Base-by-base conservation (phyloP, 1,284 basidiomycete species). In the Papiliotrema laurentii region DNA sequence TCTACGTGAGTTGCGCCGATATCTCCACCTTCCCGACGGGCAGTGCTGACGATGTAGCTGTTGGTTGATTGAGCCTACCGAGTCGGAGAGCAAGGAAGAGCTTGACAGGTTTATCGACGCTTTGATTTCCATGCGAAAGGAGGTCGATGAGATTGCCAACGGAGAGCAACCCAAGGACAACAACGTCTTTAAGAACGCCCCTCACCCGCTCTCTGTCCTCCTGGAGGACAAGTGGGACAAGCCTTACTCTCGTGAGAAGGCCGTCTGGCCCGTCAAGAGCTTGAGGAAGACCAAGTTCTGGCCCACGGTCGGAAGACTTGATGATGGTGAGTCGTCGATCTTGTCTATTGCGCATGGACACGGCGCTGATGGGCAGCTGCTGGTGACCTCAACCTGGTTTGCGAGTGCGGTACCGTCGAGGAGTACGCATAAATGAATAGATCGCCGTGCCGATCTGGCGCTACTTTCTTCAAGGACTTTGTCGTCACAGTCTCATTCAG, bases 101-200 rank as follows among this genome's bases (percentile, higher is more conserved):
- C 80, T 97, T 47, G 89, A 97, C 66, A 81, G 86, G 81, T 83
- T 94, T 97, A 90, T 91, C 72, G 89, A 97, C 59, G 93, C 94
- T 5, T 92, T 97, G 86, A 93, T 98, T 58, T 81, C 87, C 57
- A 98, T 98, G 61, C 86, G 92, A 46, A 78, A 83, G 58, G 94
- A 98, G 73, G 89, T 85, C 1, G 85, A 94, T 56, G 89, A 94
- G 54, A 81, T 98, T 61, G 81, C 87, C 40, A 77, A 80, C 14
- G 93, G 92, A 45, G 85, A 84, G 66, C 88, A 92, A 68, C 85
- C 89, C 3, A 84, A 80, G 67, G 86, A 87, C 57, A 87, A 89
- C 76, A 97, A 97, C 71, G 73, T 96, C 35, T 79, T 98, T 60
- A 92, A 86, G 75, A 92, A 96, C 65, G 90, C 94, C 0, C 94